Base-by-base conservation (phyloP, 2,329 filamentous ascomycete genomes). In the Aspergillus terreus region DNA sequence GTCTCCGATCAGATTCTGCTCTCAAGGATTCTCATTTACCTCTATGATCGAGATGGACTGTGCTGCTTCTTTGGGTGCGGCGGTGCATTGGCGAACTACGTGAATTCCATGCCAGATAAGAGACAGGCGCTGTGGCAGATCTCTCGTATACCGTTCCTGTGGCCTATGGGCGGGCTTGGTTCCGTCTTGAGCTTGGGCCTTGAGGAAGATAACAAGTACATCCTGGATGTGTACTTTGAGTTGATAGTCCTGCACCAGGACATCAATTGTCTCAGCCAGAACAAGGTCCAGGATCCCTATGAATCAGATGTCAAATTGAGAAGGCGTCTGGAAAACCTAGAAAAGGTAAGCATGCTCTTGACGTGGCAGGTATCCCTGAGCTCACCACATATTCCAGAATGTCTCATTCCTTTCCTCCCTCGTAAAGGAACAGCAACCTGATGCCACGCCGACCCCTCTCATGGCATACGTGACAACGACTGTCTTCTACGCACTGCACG, bases 21-120 rank as follows among this genome's bases (percentile, higher is more conserved):
- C 4, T 50, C 50, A 2, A 43, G 53, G 11, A 47, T 53, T 2
- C 44, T 55, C n/a, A 46, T 45, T 3, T 55, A 53, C 23, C 41
- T 55, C 3, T 53, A 53, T 30, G 50, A 53, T 25, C 47, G 53
- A 17, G 53, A 55, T 12, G 50, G 53, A 1, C 50, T 47, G 21
- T 55, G 53, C 40, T 41, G 40, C 21, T 55, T 55, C 30, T 50
- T 55, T 19, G 50, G 53, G 9, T 53, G 53, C 11, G 53, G 53
- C 10, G 53, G 53, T 15, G 32, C 51, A 11, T 53, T 55, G 15
- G 47, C 53, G 2, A 21, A 43, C 19, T 44, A 41, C 43, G 44
- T 55, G n/a, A 53, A 50, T 33, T 38, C 21, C 5, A n/a, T 47
- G n/a, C 10, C 35, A 10, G 42, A 44, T 2, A 53, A 46, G 17